A percentile compares a stretch with the other conserved stretches of the same genome.
These are phyloP conservation scores for Hortiboletus campestris DNA, from an alignment of 768 basidiomycete species.

Conservation along the genomic window DNA sequence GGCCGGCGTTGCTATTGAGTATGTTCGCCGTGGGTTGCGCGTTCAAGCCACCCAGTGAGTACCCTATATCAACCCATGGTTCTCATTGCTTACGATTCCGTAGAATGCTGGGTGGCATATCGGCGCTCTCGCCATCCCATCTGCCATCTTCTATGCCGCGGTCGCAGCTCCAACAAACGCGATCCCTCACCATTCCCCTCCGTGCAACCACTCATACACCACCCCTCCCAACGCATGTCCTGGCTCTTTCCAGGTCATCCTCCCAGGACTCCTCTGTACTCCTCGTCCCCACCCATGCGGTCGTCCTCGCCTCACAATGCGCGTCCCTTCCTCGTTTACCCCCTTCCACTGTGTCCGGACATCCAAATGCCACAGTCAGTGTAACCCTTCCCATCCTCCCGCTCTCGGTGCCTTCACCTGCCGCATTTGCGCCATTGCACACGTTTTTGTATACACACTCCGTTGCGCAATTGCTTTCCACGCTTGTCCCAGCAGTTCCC, in stretches of 20 bases:
- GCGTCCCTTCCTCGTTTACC: conserved; percentile 60
- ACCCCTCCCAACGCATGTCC: conserved; percentile 49
- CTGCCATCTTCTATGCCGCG: conserved; percentile 30
- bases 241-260: conserved; percentile 42
- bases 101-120: conserved; percentile 40
- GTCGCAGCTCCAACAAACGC: conserved; percentile 32
- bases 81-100: conserved; percentile 33
- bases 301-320: conserved; percentile 70
- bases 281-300: conserved; percentile 66
- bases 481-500: conserved; percentile 42
- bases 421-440: conserved; percentile 57
- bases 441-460: conserved; percentile 68
- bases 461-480: conserved; percentile 45
- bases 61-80: neutral
- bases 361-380: conserved; percentile 30
- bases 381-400: conserved; percentile 59
- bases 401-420: conserved; percentile 60
- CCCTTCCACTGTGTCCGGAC: conserved; percentile 33
- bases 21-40: conserved; percentile 53
- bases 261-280: conserved; percentile 34
- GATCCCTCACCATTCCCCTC: conserved; percentile 30
- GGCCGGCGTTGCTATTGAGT: conserved; percentile 55
- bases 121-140: conserved; percentile 50
- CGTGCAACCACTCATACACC: conserved; percentile 25
- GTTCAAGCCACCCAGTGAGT: conserved; percentile 45